Evolutionary conservation across 1,284 basidiomycete genomes (phyloP), one percentile per base, ranked within the genome.

Genomic region (Pterula multifida): DNA sequence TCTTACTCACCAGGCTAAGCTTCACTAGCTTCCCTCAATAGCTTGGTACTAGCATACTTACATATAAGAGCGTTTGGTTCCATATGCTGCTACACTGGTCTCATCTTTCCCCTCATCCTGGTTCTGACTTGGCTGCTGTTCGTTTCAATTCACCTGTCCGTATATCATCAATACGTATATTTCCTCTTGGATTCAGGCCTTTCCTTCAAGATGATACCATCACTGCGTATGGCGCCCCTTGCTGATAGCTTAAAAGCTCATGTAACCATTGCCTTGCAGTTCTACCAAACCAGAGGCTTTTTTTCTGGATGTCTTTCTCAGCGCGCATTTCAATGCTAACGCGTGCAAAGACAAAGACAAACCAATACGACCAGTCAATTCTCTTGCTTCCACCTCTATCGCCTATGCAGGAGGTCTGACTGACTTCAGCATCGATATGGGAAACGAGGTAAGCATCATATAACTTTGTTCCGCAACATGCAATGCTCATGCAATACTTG

Each of bases 251-350:
- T 1, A n/a, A 6, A 21, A n/a, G 36, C 28, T 25, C 50, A 36
- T 25, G 53, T 60, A 47, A 50, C 22, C 4, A 49, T 32, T 26
- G 52, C 48, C 48, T 44, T 3, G 1, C 57, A 87, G 86, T 50
- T 66, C 69, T 53, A 90, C 86, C 25, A 73, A 80, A 55, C 85
- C 86, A 1, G 70, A 77, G 4, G 71, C 81, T 0, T 87, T 89
- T 64, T 79, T 78, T 58, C 68, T 86, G 15, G 75, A 87, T 51
- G 65, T 88, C 2, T 85, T 77, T 60, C 80, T 89, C 65, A 87
- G 87, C 63, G 80, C 73, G 53, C 60, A 77, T 61, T 61, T 70
- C 57, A 49, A 72, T 58, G 49, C 60, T 61, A 36, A 56, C 55
- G 50, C 47, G 36, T 52, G 55, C 26, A 58, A 67, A 9, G 68